Conservation (phyloP, 192 early-diverging fungal species). For the Endogone sp. region DNA sequence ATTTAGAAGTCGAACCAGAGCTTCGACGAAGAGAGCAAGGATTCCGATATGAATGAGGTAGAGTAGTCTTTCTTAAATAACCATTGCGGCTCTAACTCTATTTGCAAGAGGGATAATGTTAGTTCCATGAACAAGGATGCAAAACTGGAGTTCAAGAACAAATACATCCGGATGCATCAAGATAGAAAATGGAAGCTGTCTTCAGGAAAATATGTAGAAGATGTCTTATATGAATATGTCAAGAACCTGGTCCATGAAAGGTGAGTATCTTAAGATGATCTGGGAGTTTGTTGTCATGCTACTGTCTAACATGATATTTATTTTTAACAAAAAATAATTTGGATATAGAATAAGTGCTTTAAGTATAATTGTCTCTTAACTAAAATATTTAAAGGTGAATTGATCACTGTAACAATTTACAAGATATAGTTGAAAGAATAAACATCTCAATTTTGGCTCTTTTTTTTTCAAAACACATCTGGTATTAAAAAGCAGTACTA, state of each 20-base stretch:
- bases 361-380: no score
- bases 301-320: conserved; percentile 11
- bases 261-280: conserved; percentile 9
- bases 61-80: background rate
- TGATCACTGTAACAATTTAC: no score
- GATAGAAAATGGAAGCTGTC: conserved; percentile 18
- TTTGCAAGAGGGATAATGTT: background rate
- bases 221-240: conserved; percentile 25
- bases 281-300: conserved; percentile 14
- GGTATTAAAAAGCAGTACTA: no score
- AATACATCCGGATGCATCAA: conserved; percentile 13
- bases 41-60: background rate
- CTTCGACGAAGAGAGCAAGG: background rate
- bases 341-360: no score
- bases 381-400: no score
- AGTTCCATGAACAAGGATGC: conserved; percentile 4
- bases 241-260: conserved; percentile 18
- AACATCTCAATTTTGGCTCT: no score
- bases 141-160: conserved; percentile 10
- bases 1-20: background rate
- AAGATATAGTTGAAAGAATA: no score
- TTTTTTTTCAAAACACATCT: no score
- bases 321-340: no score
- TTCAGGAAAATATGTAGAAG: conserved; percentile 22
- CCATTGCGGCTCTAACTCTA: background rate